Percentiles rank a stretch among this genome's conserved stretches.
Conservation (phyloP, 1,139 yeast species). For the Nadsonia commutata region DNA sequence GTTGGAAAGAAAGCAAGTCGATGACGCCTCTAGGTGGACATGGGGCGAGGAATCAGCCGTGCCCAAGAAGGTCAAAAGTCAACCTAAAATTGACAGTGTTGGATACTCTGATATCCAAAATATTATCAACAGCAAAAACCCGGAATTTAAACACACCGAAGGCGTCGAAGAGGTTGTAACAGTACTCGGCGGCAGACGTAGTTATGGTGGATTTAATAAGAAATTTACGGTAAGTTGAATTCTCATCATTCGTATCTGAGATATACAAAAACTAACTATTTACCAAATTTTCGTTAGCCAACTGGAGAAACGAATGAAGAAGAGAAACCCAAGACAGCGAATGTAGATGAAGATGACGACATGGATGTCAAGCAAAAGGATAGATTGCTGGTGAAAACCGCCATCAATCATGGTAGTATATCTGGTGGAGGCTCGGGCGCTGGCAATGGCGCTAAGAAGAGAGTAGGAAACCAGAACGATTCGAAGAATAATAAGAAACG, state of each 20-base stretch:
- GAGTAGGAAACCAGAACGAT: background rate
- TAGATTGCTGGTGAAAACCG: background rate
- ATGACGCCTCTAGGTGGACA: slow-evolving; percentile 51
- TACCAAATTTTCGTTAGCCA: slow-evolving; percentile 1
- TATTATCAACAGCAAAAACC: background rate
- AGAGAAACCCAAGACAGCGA: slow-evolving; percentile 9
- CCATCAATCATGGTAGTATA: background rate
- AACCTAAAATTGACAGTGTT: slow-evolving; percentile 6
- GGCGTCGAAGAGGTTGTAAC: slow-evolving; percentile 3
- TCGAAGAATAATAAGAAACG: background rate
- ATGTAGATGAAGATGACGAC: slow-evolving; percentile 16
- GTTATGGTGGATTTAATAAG: slow-evolving; percentile 13
- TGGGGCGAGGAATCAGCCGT: slow-evolving; percentile 13
- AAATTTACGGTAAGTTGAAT: slow-evolving; percentile 1
- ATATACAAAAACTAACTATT: slow-evolving; percentile 1
- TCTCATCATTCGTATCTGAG: slow-evolving; percentile 1
- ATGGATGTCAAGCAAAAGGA: slow-evolving; percentile 24
- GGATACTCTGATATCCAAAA: slow-evolving; percentile 13
- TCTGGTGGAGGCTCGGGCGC: background rate
- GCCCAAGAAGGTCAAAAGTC: slow-evolving; percentile 2
- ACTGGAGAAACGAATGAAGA: slow-evolving; percentile 3
- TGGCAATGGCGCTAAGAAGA: background rate
- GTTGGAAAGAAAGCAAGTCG: slow-evolving; percentile 15
- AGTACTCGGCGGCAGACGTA: slow-evolving; percentile 11
- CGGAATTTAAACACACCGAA: background rate